Conservation (phyloP, 441 rosid species). For the Theobroma grandiflorum region DNA sequence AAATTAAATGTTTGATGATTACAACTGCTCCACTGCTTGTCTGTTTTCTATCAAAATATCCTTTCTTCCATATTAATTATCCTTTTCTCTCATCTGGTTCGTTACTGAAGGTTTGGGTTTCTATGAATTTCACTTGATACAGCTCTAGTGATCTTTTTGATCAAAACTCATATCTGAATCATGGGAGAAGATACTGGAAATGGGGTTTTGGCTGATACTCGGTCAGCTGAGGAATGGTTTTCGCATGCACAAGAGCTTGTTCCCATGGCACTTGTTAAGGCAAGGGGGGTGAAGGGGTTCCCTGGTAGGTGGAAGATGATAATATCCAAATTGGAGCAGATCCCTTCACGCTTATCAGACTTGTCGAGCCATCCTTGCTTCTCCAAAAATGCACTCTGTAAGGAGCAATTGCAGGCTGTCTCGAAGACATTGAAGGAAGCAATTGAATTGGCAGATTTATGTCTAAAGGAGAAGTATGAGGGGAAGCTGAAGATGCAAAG, state of each 20-base stretch:
- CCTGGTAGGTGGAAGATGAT: conserved; percentile 90
- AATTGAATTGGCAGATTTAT: conserved; percentile 63
- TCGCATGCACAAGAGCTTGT: conserved; percentile 69
- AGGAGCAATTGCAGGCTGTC: conserved; percentile 82
- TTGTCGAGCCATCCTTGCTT: conserved; percentile 94
- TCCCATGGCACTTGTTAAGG: conserved; percentile 64
- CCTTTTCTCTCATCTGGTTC: conserved; percentile 37
- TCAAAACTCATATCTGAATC: conserved; percentile 42
- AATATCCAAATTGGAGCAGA: conserved; percentile 75
- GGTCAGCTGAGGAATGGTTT: conserved; percentile 79
- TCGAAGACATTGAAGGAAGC: conserved; percentile 64
- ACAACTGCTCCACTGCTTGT: conserved; percentile 74
- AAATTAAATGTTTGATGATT: conserved; percentile 44
- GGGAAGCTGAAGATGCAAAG: conserved; percentile 96
- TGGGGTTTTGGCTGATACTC: conserved; percentile 37
- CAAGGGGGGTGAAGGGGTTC: conserved; percentile 71
- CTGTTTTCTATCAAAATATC: conserved; percentile 38
- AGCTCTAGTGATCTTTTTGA: conserved; percentile 36
- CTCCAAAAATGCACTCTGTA: conserved; percentile 81
- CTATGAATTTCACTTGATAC: conserved; percentile 40
- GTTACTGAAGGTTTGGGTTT: conserved; percentile 34
- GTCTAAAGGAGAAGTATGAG: conserved; percentile 67
- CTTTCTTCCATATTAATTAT: conserved; percentile 19
- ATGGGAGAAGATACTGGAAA: conserved; percentile 69
- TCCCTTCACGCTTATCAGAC: conserved; percentile 76